Base-by-base conservation (phyloP, 768 basidiomycete genomes). In the Collybiopsis luxurians region DNA sequence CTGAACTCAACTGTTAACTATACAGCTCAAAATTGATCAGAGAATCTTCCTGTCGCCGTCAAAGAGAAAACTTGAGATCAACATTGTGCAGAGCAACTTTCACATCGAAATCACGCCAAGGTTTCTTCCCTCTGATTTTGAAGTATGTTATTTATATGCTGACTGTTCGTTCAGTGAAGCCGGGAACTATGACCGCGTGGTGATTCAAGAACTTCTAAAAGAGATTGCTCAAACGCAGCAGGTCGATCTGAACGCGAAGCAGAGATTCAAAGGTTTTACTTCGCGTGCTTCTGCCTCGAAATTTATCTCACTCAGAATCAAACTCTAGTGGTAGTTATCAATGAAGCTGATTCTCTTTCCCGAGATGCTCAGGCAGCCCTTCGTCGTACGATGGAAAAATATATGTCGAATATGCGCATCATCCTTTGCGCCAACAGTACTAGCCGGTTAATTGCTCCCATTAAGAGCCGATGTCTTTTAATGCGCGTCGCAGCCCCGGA, bases 191-290 rank as follows among this genome's bases (percentile, higher is more conserved):
- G 96, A 99, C 69, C 79, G 96, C 60, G 82, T 95, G 1, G 94
- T 99, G 48, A 93, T 99, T 51, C 96, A 98, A 66, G 96, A 99
- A 65, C 81, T 99, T 44, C 72, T 99, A 56, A 99, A 98, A 71
- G 96, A 98, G 73, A 98, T 99, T 64, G 96, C 96, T 1, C 95
- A 98, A 71, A 99, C 95, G 2, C 96, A 99, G 69, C 96, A 98
- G 69, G 94, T 99, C 10, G 96, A 99, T 73, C 71, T 98, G 60
- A 92, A 83, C 66, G 96, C 96, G 2, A 95, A 90, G 69, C 95
- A 99, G 64, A 81, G 92, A 56, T 99, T 99, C 74, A 99, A 99
- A 79, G 95, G 96, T 94, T 39, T 42, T 10, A 39, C 31, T 21
- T 72, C 36, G n/a, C 49, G 21, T 27, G 31, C 36, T 27, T 28